Evolutionary conservation across 2,329 filamentous ascomycete genomes (phyloP).

Genomic region (Aspergillus aculeatinus): DNA sequence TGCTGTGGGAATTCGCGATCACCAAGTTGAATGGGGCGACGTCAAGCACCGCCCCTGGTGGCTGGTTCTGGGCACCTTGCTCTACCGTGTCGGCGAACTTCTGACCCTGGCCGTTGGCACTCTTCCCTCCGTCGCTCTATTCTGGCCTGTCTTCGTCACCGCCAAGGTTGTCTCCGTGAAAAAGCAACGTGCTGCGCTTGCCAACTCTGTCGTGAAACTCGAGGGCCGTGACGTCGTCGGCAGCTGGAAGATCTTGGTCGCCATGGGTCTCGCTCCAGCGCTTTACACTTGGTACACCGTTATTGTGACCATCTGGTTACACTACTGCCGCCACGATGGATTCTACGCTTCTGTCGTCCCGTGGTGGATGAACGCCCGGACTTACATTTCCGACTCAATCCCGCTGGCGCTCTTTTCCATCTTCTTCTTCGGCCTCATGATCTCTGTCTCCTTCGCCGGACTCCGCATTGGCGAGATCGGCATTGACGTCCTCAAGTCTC

Average conservation of each 20-base stretch:
- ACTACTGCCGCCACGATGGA: slow-evolving; percentile 79
- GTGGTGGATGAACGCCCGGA: slow-evolving; percentile 56
- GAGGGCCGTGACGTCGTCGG: slow-evolving; percentile 87
- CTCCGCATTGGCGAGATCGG: slow-evolving; percentile 96
- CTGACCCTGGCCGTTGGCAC: slow-evolving; percentile 74
- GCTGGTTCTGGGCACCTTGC: slow-evolving; percentile 68
- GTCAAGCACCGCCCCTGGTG: slow-evolving; percentile 67
- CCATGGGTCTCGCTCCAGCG: slow-evolving; percentile 76
- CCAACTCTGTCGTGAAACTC: slow-evolving; percentile 83
- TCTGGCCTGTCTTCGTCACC: slow-evolving; percentile 82
- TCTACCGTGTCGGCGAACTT: slow-evolving; percentile 80
- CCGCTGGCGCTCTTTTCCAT: slow-evolving; percentile 46
- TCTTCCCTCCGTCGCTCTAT: slow-evolving; percentile 81
- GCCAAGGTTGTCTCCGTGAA: slow-evolving; percentile 78
- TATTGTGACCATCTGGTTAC: slow-evolving; percentile 72
- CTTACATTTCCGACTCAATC: slow-evolving; percentile 4
- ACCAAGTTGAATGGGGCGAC: slow-evolving; percentile 77
- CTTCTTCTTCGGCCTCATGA: slow-evolving; percentile 66
- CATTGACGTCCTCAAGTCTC: slow-evolving; percentile 96
- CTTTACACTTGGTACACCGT: slow-evolving; percentile 80
- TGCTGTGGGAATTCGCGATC: slow-evolving; percentile 83
- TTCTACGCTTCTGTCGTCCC: slow-evolving; percentile 76
- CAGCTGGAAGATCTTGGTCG: slow-evolving; percentile 91
- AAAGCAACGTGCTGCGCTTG: slow-evolving; percentile 80
- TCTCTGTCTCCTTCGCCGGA: slow-evolving; percentile 84